Base-by-base conservation (phyloP, 805 yeast species). In the Wickerhamomyces hampshirensis region DNA sequence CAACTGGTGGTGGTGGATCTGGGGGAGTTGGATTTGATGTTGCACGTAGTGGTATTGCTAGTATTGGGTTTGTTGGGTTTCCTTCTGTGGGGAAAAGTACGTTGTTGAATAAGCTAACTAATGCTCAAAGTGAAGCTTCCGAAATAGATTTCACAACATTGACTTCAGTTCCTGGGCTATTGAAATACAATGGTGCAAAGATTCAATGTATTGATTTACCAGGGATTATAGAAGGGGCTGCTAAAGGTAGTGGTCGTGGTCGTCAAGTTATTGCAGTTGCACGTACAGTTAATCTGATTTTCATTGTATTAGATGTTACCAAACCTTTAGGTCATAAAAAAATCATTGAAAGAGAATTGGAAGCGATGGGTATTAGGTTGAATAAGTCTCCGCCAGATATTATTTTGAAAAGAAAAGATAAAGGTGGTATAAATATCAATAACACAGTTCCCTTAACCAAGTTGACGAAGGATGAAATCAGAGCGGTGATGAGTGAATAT, bases 241-340 rank as follows among this genome's bases (percentile, higher is more conserved):
- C 84, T 48, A 93, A 84, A 54, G 95, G 95, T 64, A 77, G 83
- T 59, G 95, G 95, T 66, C 73, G 95, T 71, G 95, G 95, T 72
- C 82, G 75, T 51, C 98, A 93, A 65, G 98, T 93, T 38, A 93
- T 93, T 64, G 98, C 98, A 2, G 98, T 93, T 41, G 98, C 98
- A n/a, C 77, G 98, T 63, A 87, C 97, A 3, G 94, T 96, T 59
- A 89, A 93, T 59, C 68, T 93, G 53, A 75, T 93, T 34, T 93
- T 93, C 61, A 85, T 93, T 57, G 95, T 93, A 4, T 68, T 93
- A 55, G 99, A 93, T 60, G 98, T 93, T 38, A 87, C 88, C 65
- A 93, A 93, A 58, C 98, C 98, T 4, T 71, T 93, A 51, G 89
- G 84, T 44, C 98, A 93, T 63, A 93, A 93, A 58, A 84, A 80